Conservation (phyloP, 2,329 filamentous ascomycete species). For the Ophiocordyceps camponoti-saundersi region DNA sequence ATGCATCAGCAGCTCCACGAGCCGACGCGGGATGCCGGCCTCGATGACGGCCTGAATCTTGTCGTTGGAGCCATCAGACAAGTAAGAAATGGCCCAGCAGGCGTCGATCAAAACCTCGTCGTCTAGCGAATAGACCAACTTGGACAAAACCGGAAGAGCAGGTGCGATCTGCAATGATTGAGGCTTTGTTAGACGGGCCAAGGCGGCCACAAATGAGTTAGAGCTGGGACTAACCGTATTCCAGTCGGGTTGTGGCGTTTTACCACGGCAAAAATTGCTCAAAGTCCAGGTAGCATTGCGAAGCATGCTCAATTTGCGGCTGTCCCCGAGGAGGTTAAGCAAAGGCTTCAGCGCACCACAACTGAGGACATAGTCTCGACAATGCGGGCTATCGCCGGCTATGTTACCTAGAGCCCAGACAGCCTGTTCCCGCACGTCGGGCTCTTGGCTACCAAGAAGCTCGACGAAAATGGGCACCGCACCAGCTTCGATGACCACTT, state of each 20-base stretch:
- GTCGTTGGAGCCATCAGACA: conserved; percentile 94
- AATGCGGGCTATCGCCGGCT: conserved; percentile 92
- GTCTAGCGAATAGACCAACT: conserved; percentile 95
- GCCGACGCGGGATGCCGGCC: conserved; percentile 85
- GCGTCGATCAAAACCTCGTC: conserved; percentile 97
- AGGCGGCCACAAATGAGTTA: background rate
- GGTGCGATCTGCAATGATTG: conserved; percentile 56
- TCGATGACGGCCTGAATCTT: conserved; percentile 99
- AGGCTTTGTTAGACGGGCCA: background rate
- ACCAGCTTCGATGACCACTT: conserved; percentile 96
- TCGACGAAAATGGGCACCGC: conserved; percentile 98
- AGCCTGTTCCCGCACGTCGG: conserved; percentile 93
- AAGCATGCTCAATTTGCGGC: conserved; percentile 97
- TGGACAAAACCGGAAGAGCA: conserved; percentile 84
- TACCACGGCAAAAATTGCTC: conserved; percentile 99
- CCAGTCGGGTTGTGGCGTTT: conserved; percentile 98
- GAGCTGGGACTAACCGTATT: conserved; percentile 51
- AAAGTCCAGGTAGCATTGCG: conserved; percentile 97
- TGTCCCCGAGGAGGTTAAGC: conserved; percentile 79
- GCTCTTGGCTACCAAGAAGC: conserved; percentile 85
- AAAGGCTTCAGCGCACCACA: conserved; percentile 84
- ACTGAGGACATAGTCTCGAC: conserved; percentile 88
- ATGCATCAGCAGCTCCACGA: conserved; percentile 96
- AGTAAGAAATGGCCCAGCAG: conserved; percentile 98
- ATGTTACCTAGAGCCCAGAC: conserved; percentile 99